phyloP scores from a whole-genome alignment of 2,329 filamentous ascomycete species.

The Trichoderma gracile region DNA sequence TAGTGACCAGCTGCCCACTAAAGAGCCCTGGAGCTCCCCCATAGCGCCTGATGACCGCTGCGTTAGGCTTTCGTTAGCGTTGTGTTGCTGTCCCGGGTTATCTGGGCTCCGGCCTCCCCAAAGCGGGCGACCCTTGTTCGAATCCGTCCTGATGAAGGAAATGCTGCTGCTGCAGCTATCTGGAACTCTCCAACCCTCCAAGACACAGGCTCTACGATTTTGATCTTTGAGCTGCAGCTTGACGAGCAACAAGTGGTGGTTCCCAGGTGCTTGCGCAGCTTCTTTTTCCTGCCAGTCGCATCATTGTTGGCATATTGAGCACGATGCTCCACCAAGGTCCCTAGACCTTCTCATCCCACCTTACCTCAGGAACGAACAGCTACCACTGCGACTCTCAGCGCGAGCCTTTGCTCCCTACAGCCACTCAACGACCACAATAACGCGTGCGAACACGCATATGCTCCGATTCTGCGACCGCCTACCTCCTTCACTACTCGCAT shows the following conservation, averaged over 20 bases:
- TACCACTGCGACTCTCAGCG: slow-evolving; percentile 30
- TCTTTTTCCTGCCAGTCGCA: slow-evolving; percentile 4
- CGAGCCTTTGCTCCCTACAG: slow-evolving; percentile 10
- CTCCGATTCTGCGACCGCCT: neutral
- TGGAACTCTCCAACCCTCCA: neutral
- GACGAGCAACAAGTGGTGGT: slow-evolving; percentile 26
- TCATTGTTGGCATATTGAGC: slow-evolving; percentile 26
- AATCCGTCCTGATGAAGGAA: slow-evolving; percentile 27
- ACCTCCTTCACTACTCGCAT: slow-evolving; percentile 13
- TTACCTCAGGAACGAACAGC: slow-evolving; percentile 1
- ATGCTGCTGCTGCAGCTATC: neutral
- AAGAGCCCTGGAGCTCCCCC: neutral
- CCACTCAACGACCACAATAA: neutral
- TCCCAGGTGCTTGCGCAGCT: neutral
- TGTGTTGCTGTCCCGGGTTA: slow-evolving; percentile 34
- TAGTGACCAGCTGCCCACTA: neutral
- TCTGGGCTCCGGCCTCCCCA: slow-evolving; percentile 33
- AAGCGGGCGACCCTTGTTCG: slow-evolving; percentile 8
- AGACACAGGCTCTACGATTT: neutral
- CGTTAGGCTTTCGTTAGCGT: slow-evolving; percentile 4
- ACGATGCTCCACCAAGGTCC: slow-evolving; percentile 36
- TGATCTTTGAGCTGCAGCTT: slow-evolving; percentile 5
- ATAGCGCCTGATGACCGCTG: neutral
- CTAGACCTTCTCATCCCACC: slow-evolving; percentile 28
- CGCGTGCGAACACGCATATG: slow-evolving; percentile 12